Evolutionary conservation across 2,329 filamentous ascomycete genomes (phyloP).

Genomic region (Beauveria caledonica): DNA sequence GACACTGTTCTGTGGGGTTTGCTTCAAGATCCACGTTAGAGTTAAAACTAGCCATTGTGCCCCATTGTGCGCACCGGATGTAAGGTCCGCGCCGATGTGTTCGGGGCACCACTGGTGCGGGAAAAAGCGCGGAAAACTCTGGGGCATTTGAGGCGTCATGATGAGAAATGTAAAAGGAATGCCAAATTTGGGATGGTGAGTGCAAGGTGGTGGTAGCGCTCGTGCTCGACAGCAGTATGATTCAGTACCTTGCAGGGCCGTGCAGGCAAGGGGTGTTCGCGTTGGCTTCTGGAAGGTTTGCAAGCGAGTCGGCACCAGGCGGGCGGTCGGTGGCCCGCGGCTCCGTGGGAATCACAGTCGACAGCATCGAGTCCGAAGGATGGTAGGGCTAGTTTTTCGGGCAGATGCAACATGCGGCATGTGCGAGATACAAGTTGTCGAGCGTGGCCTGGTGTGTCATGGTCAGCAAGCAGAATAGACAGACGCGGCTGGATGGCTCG

Average conservation of each 20-base stretch:
- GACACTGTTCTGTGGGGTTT: background rate
- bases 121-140: background rate
- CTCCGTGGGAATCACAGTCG: background rate
- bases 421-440: background rate
- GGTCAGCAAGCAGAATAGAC: background rate
- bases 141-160: background rate
- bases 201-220: background rate
- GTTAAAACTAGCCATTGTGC: too few species aligned
- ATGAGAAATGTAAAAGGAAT: background rate
- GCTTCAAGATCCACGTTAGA: background rate
- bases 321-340: background rate
- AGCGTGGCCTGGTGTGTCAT: background rate
- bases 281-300: background rate
- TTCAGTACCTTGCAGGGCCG: background rate
- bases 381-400: background rate
- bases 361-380: background rate
- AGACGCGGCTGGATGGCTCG: too few species aligned
- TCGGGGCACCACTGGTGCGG: background rate
- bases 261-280: background rate
- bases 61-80: background rate
- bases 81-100: background rate
- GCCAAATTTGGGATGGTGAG: background rate
- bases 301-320: background rate
- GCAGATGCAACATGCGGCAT: background rate
- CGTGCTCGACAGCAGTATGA: background rate